phyloP scores from a whole-genome alignment of 345 rosid species.

The Hibiscus mutabilis region DNA sequence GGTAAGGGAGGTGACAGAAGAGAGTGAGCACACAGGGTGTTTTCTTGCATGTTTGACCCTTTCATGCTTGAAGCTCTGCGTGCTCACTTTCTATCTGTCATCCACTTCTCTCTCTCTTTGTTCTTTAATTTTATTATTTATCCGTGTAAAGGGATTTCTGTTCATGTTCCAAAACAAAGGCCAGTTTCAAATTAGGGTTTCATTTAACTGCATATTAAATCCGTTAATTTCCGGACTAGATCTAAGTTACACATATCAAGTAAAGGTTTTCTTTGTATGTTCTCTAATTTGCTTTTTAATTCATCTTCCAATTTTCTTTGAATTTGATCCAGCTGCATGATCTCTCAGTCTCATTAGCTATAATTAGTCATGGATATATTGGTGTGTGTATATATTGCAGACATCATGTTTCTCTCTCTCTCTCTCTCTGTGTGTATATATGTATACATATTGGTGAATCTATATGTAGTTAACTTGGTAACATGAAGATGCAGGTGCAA shows the following conservation, averaged over 20 bases:
- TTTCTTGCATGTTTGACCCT: conserved; percentile 63
- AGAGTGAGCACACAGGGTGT: conserved; percentile 96
- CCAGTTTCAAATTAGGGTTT: neutral
- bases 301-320: neutral
- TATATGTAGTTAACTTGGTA: neutral
- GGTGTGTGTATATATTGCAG: neutral
- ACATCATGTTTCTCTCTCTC: neutral
- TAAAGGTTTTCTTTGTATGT: neutral
- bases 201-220: neutral
- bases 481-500: neutral
- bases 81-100: conserved; percentile 91
- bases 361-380: neutral
- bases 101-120: conserved; percentile 29
- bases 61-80: conserved; percentile 78
- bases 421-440: too few relatives aligned
- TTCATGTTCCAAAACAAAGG: neutral
- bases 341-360: neutral
- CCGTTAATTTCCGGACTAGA: neutral
- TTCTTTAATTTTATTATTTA: neutral
- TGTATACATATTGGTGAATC: neutral
- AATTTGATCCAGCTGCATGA: neutral
- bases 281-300: neutral
- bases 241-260: neutral
- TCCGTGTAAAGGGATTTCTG: too few relatives aligned
- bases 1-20: conserved; percentile 93